Evolutionary conservation across 441 rosid genomes (phyloP).

Genomic region (Euphorbia celastroides): DNA sequence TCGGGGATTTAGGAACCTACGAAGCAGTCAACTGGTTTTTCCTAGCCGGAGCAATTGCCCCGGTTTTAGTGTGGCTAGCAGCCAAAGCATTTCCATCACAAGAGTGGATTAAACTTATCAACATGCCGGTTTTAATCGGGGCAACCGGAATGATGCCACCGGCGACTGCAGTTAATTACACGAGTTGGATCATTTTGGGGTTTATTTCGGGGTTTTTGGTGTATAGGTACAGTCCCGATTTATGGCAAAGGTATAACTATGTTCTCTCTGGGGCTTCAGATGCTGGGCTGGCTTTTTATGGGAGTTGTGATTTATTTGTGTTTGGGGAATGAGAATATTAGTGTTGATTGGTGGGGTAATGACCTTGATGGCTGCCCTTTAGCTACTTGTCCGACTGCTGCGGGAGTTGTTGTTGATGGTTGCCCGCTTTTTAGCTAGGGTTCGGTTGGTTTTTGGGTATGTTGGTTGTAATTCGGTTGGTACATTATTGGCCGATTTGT

Average conservation of each 20-base stretch:
- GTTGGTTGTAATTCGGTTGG: too few relatives aligned
- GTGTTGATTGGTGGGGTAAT: slow-evolving; percentile 90
- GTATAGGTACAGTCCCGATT: slow-evolving; percentile 63
- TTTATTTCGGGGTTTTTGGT: slow-evolving; percentile 78
- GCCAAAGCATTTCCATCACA: slow-evolving; percentile 64
- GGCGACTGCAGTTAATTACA: slow-evolving; percentile 91
- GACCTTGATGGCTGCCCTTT: slow-evolving; percentile 90
- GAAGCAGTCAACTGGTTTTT: slow-evolving; percentile 86
- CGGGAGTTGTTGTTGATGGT: slow-evolving; percentile 58
- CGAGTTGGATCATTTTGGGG: slow-evolving; percentile 78
- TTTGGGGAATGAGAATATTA: slow-evolving; percentile 65
- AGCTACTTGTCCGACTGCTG: slow-evolving; percentile 81
- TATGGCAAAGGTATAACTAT: slow-evolving; percentile 85
- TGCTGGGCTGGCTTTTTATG: slow-evolving; percentile 96
- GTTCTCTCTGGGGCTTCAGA: slow-evolving; percentile 81
- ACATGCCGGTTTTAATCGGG: slow-evolving; percentile 84
- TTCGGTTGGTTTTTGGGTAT: too few relatives aligned
- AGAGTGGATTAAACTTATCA: slow-evolving; percentile 79
- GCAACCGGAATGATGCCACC: slow-evolving; percentile 92
- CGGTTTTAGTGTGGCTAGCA: slow-evolving; percentile 70
- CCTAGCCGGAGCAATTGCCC: slow-evolving; percentile 73
- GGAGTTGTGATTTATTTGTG: slow-evolving; percentile 80
- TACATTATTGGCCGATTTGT: too few relatives aligned
- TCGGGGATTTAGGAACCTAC: slow-evolving; percentile 73
- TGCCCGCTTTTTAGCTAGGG: slow-evolving; percentile 60